phyloP scores from a whole-genome alignment of 2,329 filamentous ascomycete species.

The Trichoderma koningii region DNA sequence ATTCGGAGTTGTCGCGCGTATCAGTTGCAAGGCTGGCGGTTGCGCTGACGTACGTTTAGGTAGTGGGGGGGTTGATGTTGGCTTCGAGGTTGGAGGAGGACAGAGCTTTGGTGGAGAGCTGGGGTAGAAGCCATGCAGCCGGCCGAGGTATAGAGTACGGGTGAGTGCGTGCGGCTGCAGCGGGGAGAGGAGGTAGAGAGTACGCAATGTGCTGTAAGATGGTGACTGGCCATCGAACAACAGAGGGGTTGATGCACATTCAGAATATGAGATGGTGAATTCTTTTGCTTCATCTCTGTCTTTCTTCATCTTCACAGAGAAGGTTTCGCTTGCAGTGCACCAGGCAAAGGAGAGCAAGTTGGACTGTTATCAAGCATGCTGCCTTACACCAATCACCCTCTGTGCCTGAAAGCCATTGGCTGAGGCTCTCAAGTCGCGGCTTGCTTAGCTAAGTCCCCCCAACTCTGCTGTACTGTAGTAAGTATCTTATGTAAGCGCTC shows the following conservation, averaged over 20 bases:
- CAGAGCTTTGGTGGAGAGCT: constrained; percentile 27
- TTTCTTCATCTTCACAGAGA: background rate
- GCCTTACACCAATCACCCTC: background rate
- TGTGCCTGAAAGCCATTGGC: constrained; percentile 1
- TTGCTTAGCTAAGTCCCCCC: constrained; percentile 10
- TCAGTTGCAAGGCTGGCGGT: constrained; percentile 19
- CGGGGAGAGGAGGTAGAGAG: background rate
- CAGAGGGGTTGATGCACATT: constrained; percentile 1
- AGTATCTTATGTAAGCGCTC: background rate
- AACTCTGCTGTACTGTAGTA: background rate
- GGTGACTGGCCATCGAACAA: background rate
- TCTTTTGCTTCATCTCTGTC: background rate
- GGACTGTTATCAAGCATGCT: background rate
- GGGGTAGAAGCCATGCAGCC: background rate
- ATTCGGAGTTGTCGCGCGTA: constrained; percentile 15
- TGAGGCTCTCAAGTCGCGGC: background rate
- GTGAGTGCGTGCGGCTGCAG: background rate
- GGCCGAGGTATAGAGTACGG: constrained; percentile 15
- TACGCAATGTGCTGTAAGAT: background rate
- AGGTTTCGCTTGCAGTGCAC: background rate
- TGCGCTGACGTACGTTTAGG: constrained; percentile 41
- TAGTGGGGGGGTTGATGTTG: constrained; percentile 19
- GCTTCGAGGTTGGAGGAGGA: background rate
- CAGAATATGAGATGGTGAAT: no score
- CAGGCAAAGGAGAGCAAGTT: background rate